Base-by-base conservation (phyloP, 176 grass and related monocot species). In the Stipa capillata region DNA sequence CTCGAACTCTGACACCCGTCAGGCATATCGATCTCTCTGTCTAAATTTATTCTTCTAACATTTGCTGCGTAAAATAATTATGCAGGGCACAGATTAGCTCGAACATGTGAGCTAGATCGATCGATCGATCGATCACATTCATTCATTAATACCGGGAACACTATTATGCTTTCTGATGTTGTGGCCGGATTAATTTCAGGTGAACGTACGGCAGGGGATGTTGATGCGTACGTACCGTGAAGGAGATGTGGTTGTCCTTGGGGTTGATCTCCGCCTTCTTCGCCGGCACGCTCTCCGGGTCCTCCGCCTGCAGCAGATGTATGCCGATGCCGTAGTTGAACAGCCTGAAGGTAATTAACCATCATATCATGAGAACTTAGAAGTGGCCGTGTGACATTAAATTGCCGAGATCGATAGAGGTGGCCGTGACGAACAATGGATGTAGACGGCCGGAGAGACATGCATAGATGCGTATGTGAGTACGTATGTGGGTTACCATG, bases 191-290 rank as follows among this genome's bases (percentile, higher is more conserved):
- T 53, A 21, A 23, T 54, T 24, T 54, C 51, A 24, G n/a, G n/a
- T n/a, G n/a, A n/a, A n/a, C n/a, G n/a, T n/a, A n/a, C n/a, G n/a
- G n/a, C n/a, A n/a, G n/a, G n/a, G n/a, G n/a, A n/a, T n/a, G n/a
- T n/a, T n/a, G n/a, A n/a, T 12, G 2, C 5, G 21, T 21, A 50
- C 50, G 8, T 82, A 82, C 79, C 21, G 80, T 87, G 84, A 97
- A 97, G 42, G 94, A 97, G 70, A 97, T 94, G 65, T 97, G 94
- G 29, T 94, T 94, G 33, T 97, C 94, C 48, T 94, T 97, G n/a
- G 94, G 94, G 55, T 97, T 77, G 61, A 97, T 97, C 87, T 92
- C 87, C 51, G 51, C 48, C 72, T 97, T 92, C 28, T 25, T 72
- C 1, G 91, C 87, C 0, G 87, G 85, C 81, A 94, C 24, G 53